Evolutionary conservation across 2,329 filamentous ascomycete species (phyloP).

Genomic region (Claviceps paspali): DNA sequence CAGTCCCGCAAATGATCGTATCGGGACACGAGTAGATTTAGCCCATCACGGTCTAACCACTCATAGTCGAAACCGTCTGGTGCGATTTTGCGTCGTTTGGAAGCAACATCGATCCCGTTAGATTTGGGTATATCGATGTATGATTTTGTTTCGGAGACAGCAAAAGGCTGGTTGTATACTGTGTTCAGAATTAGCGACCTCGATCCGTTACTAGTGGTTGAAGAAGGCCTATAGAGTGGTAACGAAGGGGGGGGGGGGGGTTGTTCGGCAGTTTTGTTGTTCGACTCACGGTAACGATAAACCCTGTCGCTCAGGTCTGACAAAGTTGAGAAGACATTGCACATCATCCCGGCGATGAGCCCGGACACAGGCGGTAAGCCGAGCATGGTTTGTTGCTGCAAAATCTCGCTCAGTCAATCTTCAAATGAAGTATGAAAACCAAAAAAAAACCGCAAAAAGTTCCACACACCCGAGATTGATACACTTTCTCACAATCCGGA

Average conservation of each 20-base stretch:
- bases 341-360: conserved; percentile 17
- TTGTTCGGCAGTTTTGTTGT: no score
- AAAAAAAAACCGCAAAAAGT: no score
- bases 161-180: conserved; percentile 10
- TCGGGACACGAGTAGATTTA: conserved; percentile 11
- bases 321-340: conserved; percentile 12
- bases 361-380: conserved; percentile 8
- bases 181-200: not conserved
- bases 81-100: conserved; percentile 14
- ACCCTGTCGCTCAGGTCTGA: conserved; percentile 14
- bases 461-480: conserved; percentile 3
- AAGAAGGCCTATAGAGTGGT: not conserved
- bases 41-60: conserved; percentile 14
- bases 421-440: not conserved
- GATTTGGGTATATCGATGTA: conserved; percentile 6
- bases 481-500: conserved; percentile 1
- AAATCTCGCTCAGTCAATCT: not conserved
- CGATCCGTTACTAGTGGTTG: not conserved
- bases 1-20: conserved; percentile 12
- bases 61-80: conserved; percentile 8
- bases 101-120: conserved; percentile 9
- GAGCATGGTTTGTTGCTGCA: conserved; percentile 12
- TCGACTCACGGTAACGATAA: conserved; percentile 12
- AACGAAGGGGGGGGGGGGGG: no score
- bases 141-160: conserved; percentile 12